Evolutionary conservation across 495 filamentous ascomycete species (phyloP).

Genomic region (Penicillium arizonense): DNA sequence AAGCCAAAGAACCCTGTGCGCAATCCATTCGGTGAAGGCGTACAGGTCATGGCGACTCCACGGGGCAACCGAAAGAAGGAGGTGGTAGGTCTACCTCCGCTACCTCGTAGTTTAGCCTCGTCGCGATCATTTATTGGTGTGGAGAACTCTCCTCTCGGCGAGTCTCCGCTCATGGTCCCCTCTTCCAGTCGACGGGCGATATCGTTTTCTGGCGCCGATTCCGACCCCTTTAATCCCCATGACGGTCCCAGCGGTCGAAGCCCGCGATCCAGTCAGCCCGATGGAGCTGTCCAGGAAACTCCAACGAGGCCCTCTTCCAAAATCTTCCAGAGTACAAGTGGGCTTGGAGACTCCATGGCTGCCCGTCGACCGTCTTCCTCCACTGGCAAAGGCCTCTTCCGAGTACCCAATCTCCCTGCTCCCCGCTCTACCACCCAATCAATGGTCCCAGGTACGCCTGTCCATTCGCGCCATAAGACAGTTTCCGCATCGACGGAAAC

Average conservation of each 20-base stretch:
- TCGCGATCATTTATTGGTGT: slow-evolving; percentile 28
- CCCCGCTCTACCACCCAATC: slow-evolving; percentile 22
- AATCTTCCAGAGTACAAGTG: slow-evolving; percentile 20
- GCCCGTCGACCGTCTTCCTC: slow-evolving; percentile 13
- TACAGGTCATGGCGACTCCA: slow-evolving; percentile 79
- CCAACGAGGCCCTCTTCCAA: slow-evolving; percentile 49
- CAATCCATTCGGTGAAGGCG: slow-evolving; percentile 54
- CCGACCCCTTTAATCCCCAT: slow-evolving; percentile 19
- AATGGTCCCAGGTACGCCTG: slow-evolving; percentile 32
- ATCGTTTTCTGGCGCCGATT: slow-evolving; percentile 28
- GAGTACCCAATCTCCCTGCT: slow-evolving; percentile 39
- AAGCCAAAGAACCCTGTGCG: slow-evolving; percentile 65
- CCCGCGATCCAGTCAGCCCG: slow-evolving; percentile 10
- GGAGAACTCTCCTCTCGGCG: slow-evolving; percentile 17
- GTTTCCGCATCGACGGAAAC: slow-evolving; percentile 2
- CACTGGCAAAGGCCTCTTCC: slow-evolving; percentile 30
- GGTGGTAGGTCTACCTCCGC: slow-evolving; percentile 27
- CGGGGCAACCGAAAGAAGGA: slow-evolving; percentile 50
- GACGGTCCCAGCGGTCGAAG: neutral
- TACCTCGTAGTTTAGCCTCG: slow-evolving; percentile 27
- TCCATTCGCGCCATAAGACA: slow-evolving; percentile 27
- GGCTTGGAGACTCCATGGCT: slow-evolving; percentile 1
- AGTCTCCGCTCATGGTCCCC: slow-evolving; percentile 27
- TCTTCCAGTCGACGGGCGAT: slow-evolving; percentile 23
- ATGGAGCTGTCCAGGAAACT: slow-evolving; percentile 48